Evolutionary conservation across 768 basidiomycete species (phyloP).

Genomic region (Botryobasidium botryosum): DNA sequence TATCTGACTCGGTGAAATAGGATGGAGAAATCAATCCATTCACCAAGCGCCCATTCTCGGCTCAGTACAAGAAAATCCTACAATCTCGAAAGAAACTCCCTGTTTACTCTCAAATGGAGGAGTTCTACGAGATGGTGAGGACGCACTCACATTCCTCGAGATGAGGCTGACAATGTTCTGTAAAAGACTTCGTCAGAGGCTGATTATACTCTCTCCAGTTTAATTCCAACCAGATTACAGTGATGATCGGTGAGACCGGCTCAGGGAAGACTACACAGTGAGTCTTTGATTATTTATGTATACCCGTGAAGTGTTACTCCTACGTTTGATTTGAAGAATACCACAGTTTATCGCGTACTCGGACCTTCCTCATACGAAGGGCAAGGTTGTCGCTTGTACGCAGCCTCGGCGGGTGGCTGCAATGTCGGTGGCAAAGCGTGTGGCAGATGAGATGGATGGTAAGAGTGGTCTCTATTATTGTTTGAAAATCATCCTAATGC

Average conservation of each 20-base stretch:
- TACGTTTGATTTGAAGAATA: constrained; percentile 38
- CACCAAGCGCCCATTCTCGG: constrained; percentile 58
- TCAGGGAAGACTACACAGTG: constrained; percentile 94
- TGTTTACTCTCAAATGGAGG: constrained; percentile 81
- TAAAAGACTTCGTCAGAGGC: constrained; percentile 8
- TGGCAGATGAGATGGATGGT: constrained; percentile 99
- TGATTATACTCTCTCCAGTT: constrained; percentile 33
- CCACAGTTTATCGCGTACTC: constrained; percentile 93
- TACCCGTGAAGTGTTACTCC: constrained; percentile 2
- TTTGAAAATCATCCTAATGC: constrained; percentile 4
- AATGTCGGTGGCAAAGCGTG: constrained; percentile 96
- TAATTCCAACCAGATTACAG: constrained; percentile 63
- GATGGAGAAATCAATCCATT: constrained; percentile 76
- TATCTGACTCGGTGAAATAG: constrained; percentile 24
- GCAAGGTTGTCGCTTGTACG: constrained; percentile 89
- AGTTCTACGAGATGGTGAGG: constrained; percentile 79
- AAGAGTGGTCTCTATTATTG: constrained; percentile 18
- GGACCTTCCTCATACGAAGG: constrained; percentile 77
- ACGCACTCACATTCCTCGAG: not conserved
- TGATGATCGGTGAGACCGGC: constrained; percentile 90
- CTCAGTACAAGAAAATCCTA: constrained; percentile 74
- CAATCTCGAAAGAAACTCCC: constrained; percentile 75
- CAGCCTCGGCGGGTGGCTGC: constrained; percentile 94
- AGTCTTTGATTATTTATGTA: constrained; percentile 17
- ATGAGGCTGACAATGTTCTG: constrained; percentile 16